These are phyloP conservation scores for Alternaria triticina DNA, from an alignment of 2,329 filamentous ascomycete species.

Conservation along the genomic window DNA sequence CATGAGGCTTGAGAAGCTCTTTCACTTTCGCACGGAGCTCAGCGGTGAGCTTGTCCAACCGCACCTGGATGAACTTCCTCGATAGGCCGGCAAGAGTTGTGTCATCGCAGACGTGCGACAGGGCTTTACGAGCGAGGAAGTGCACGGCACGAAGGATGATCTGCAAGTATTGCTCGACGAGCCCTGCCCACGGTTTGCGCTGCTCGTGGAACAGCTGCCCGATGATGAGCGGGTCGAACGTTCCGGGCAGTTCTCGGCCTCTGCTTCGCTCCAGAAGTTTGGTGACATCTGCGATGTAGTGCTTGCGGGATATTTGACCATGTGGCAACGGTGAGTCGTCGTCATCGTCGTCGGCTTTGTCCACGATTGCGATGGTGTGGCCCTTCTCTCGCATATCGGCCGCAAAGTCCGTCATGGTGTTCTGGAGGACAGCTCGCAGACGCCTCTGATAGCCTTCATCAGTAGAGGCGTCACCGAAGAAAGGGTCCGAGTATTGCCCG, in stretches of 20 bases:
- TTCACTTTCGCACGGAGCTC: constrained; percentile 13
- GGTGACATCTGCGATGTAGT: constrained; percentile 30
- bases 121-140: neutral
- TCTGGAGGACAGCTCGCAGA: constrained; percentile 31
- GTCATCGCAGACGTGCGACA: constrained; percentile 12
- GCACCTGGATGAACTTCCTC: constrained; percentile 1
- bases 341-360: neutral
- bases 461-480: constrained; percentile 51
- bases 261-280: constrained; percentile 23
- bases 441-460: constrained; percentile 23
- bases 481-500: constrained; percentile 53
- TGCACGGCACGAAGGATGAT: constrained; percentile 9
- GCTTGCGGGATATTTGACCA: constrained; percentile 19
- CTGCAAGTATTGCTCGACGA: constrained; percentile 5
- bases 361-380: constrained; percentile 21
- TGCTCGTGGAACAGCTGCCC: constrained; percentile 29
- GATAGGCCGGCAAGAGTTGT: constrained; percentile 4
- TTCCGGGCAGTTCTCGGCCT: constrained; percentile 29
- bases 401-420: constrained; percentile 22
- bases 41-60: constrained; percentile 6
- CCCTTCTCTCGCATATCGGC: constrained; percentile 21
- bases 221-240: constrained; percentile 30
- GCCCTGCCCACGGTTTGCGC: constrained; percentile 18
- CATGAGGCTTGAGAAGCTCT: constrained; percentile 23
- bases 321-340: neutral